Base-by-base conservation (phyloP, 2,329 filamentous ascomycete genomes). In the Teratosphaeriaceae sp. region DNA sequence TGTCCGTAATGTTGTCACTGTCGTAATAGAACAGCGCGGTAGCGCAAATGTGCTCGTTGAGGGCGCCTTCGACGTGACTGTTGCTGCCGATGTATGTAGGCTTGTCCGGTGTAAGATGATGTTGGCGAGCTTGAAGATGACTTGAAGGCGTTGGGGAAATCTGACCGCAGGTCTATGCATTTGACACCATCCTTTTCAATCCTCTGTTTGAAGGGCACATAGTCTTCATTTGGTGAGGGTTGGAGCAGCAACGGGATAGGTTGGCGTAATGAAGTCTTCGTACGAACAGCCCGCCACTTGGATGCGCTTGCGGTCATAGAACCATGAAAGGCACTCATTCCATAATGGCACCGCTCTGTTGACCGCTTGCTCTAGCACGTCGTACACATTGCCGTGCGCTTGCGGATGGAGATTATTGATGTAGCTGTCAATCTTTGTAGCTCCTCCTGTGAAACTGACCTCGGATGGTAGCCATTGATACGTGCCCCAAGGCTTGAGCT, bases 21-120 rank as follows among this genome's bases (percentile, higher is more conserved):
- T 80, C 75, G 50, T 78, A 78, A 58, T 80, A 80, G 60, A 79
- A 80, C 15, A 84, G 63, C 0, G 79, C 75, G 0, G 78, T 79
- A 0, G 78, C 78, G 49, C 72, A 73, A 27, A 85, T 82, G 48
- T 74, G 75, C 58, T 85, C 80, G 51, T 84, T 84, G 62, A 66
- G 53, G 21, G 49, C 50, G 6, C 65, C 65, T 49, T 70, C 66
- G n/a, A 72, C 54, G 49, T 79, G 76, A 71, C 76, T 80, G 1
- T 61, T 63, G 0, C 76, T 76, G 13, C 73, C 73, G 0, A 63
- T 59, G 48, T 78, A 83, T 0, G 55, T 54, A 0, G 79, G 75
- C 2, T 76, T 71, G 15, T 76, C 73, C 0, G 80, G 80, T 0
- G 71, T 77, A 1, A 83, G 65, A 31, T 80, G 68, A 82, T 74